Conservation (phyloP, 2,329 filamentous ascomycete genomes). For the Xylariaceae sp. region DNA sequence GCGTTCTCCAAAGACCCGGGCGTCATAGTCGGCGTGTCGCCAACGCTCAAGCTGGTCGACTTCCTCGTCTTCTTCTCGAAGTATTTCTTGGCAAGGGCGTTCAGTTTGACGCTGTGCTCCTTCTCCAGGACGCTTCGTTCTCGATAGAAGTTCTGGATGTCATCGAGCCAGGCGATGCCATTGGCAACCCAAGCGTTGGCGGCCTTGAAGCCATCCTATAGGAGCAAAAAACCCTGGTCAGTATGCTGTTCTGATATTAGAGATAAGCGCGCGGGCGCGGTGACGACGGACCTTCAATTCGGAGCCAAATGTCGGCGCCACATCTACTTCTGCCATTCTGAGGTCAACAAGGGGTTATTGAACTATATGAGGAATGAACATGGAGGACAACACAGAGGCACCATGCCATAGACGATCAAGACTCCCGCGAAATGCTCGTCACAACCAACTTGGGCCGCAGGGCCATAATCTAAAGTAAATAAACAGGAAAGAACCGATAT, state of each 20-base stretch:
- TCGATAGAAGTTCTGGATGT: slow-evolving; percentile 95
- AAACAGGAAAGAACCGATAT: background rate
- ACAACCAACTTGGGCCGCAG: slow-evolving; percentile 6
- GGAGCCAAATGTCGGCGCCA: slow-evolving; percentile 79
- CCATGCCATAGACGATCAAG: slow-evolving; percentile 5
- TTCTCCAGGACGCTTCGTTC: slow-evolving; percentile 93
- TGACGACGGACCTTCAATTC: slow-evolving; percentile 72
- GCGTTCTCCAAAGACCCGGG: slow-evolving; percentile 94
- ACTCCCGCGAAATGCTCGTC: slow-evolving; percentile 7
- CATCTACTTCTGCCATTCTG: slow-evolving; percentile 76
- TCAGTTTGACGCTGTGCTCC: slow-evolving; percentile 88
- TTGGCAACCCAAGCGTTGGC: slow-evolving; percentile 87
- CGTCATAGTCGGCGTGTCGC: slow-evolving; percentile 86
- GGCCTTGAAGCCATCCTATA: slow-evolving; percentile 89
- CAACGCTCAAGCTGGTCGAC: slow-evolving; percentile 80
- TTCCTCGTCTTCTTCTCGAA: slow-evolving; percentile 95
- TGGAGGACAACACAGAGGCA: slow-evolving; percentile 15
- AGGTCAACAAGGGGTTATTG: slow-evolving; percentile 13
- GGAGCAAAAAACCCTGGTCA: slow-evolving; percentile 4
- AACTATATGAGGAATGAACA: slow-evolving; percentile 16
- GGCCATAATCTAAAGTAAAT: slow-evolving; percentile 12
- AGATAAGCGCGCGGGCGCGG: slow-evolving; percentile 2
- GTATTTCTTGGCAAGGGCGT: slow-evolving; percentile 86
- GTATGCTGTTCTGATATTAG: slow-evolving; percentile 1
- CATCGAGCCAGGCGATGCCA: slow-evolving; percentile 91